Percentiles rank a stretch among this genome's conserved stretches.
Conservation (phyloP, 176 grass and related monocot genomes). For the Carex scoparia region DNA sequence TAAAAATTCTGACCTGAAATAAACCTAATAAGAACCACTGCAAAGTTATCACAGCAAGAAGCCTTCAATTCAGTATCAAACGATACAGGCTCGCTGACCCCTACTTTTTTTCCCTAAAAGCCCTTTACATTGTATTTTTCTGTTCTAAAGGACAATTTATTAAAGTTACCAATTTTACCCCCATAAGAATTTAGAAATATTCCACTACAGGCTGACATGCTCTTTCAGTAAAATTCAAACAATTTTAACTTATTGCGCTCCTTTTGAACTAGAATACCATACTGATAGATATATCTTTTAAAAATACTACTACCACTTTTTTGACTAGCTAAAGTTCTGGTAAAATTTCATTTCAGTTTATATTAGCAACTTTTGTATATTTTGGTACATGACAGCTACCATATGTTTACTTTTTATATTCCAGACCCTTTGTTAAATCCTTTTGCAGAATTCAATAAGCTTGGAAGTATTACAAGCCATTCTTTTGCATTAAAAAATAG, state of each 20-base stretch:
- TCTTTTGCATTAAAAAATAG: background rate
- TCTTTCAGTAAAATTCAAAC: background rate
- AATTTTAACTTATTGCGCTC: background rate
- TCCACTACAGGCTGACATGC: too few relatives aligned
- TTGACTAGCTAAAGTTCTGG: background rate
- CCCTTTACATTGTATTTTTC: too few relatives aligned
- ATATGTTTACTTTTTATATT: background rate
- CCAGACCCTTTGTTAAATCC: background rate
- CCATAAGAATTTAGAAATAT: too few relatives aligned
- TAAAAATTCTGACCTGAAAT: background rate
- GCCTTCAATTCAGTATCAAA: too few relatives aligned
- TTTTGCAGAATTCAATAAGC: background rate
- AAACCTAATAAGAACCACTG: background rate
- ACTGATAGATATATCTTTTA: background rate
- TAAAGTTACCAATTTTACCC: too few relatives aligned
- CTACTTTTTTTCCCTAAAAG: too few relatives aligned
- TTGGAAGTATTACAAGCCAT: background rate
- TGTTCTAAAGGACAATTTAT: too few relatives aligned
- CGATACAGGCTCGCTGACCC: too few relatives aligned
- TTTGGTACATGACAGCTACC: background rate
- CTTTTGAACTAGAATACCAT: background rate
- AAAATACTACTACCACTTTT: background rate
- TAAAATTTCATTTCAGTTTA: background rate
- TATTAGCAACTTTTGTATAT: background rate
- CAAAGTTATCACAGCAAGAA: too few relatives aligned